These are phyloP conservation scores for Colletotrichum graminicola DNA, from an alignment of 2,329 filamentous ascomycete species.

Conservation along the genomic window DNA sequence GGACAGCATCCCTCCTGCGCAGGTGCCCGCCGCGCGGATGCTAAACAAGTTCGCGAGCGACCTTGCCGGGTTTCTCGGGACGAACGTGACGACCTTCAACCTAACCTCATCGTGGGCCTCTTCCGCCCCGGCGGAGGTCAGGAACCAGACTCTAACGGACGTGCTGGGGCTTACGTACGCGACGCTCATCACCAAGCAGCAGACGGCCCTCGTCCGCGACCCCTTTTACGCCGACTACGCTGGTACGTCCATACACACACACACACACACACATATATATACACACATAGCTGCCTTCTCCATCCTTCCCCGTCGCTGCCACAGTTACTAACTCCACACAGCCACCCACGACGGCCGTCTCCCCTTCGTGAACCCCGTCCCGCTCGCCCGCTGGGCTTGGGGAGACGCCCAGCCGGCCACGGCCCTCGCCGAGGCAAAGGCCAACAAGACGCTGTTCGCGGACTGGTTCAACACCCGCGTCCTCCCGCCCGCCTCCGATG, in stretches of 20 bases:
- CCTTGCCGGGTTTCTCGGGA: slow-evolving; percentile 48
- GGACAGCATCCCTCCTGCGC: slow-evolving; percentile 37
- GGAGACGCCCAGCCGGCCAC: slow-evolving; percentile 48
- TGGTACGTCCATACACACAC: slow-evolving; percentile 38
- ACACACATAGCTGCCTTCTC: not conserved
- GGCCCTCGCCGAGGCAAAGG: slow-evolving; percentile 45
- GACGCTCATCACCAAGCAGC: slow-evolving; percentile 54
- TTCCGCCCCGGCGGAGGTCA: slow-evolving; percentile 43
- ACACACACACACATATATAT: no score
- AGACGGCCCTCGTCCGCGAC: slow-evolving; percentile 52
- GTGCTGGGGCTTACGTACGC: slow-evolving; percentile 52
- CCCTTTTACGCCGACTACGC: slow-evolving; percentile 56
- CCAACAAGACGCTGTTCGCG: slow-evolving; percentile 50
- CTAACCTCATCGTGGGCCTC: slow-evolving; percentile 47
- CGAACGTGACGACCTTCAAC: slow-evolving; percentile 42
- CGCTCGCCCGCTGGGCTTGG: slow-evolving; percentile 52
- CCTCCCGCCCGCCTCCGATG: slow-evolving; percentile 41
- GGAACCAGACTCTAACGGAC: slow-evolving; percentile 41
- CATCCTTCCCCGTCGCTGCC: no score
- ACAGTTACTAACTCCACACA: slow-evolving; percentile 6
- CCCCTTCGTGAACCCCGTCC: slow-evolving; percentile 54
- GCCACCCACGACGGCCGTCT: slow-evolving; percentile 50
- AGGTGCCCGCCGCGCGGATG: slow-evolving; percentile 42
- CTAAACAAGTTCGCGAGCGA: slow-evolving; percentile 47
- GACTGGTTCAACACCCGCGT: slow-evolving; percentile 51